Conservation (phyloP, 345 rosid genomes). For the Erodium maritimum region DNA sequence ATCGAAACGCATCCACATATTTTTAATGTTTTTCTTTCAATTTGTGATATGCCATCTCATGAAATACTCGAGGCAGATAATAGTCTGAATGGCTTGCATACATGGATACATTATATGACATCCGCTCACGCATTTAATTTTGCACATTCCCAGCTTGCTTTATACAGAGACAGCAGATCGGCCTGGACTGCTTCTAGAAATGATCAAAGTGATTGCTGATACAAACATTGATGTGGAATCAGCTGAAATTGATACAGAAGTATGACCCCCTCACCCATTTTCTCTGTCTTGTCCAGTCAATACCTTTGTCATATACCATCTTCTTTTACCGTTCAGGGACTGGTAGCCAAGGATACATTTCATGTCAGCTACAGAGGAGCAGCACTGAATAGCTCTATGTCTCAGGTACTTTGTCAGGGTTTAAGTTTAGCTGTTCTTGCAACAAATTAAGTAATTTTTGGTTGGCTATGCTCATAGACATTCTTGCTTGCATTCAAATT, state of each 20-base stretch:
- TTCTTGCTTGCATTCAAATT: no score
- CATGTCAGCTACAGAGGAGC: conserved; percentile 93
- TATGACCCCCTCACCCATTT: conserved; percentile 13
- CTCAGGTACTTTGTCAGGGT: conserved; percentile 39
- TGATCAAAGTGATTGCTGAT: conserved; percentile 70
- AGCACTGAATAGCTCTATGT: conserved; percentile 54
- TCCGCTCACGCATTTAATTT: conserved; percentile 4
- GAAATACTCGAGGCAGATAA: no score
- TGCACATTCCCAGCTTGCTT: conserved; percentile 52
- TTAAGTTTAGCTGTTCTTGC: no score
- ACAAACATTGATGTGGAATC: conserved; percentile 81
- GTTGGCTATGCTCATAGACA: no score
- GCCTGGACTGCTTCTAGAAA: conserved; percentile 85
- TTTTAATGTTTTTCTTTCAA: no score
- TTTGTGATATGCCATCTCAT: no score
- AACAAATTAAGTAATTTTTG: no score
- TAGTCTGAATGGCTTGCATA: no score
- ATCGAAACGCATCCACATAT: neutral
- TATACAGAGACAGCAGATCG: conserved; percentile 86
- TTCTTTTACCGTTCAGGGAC: conserved; percentile 36
- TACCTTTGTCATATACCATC: neutral
- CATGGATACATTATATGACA: neutral
- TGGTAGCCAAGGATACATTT: conserved; percentile 86
- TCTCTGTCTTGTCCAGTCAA: neutral
- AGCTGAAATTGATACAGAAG: conserved; percentile 91